These are phyloP conservation scores for Trichoderma guizhouense DNA, from an alignment of 2,329 filamentous ascomycete species.

Conservation along the genomic window DNA sequence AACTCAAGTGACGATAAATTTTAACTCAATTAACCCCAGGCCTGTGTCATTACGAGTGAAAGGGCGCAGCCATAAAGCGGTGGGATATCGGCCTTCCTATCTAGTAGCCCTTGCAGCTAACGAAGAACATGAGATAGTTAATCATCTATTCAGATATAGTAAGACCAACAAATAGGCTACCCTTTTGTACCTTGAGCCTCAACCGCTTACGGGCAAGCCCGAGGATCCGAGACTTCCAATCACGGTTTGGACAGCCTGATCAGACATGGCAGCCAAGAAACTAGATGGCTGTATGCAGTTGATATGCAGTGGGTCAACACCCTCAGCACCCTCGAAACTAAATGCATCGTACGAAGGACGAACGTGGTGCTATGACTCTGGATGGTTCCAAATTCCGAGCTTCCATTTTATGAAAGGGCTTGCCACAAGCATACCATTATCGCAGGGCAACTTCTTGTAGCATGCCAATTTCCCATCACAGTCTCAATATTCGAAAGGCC, in stretches of 20 bases:
- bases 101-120: background rate
- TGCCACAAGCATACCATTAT: background rate
- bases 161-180: background rate
- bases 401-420: background rate
- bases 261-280: background rate
- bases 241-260: background rate
- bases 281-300: background rate
- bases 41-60: background rate
- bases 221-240: background rate
- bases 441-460: background rate
- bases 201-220: background rate
- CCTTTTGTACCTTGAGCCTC: background rate
- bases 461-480: background rate
- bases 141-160: background rate
- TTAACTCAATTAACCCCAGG: background rate
- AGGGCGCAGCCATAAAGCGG: background rate
- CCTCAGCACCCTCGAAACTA: background rate
- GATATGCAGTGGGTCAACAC: background rate
- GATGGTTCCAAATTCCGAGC: background rate
- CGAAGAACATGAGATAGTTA: background rate
- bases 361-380: background rate
- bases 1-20: background rate
- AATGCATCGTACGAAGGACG: background rate
- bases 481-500: background rate
- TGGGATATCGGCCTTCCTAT: background rate